Evolutionary conservation across 1,139 yeast genomes (phyloP), one percentile per base, ranked within the genome.

Genomic region (Nakaseomyces delphensis): DNA sequence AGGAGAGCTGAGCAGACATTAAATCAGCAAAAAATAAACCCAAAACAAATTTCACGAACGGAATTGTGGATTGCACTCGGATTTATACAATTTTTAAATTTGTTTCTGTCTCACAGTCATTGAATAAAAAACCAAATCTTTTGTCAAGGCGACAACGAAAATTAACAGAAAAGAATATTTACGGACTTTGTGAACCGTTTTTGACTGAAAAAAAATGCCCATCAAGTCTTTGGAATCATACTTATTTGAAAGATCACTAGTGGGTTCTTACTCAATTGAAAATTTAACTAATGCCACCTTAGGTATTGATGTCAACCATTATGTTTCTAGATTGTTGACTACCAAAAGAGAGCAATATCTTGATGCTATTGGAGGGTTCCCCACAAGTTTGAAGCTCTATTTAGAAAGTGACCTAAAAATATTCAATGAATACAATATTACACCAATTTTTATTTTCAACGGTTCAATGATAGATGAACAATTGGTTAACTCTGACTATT

Each of bases 221-320:
- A 79, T 84, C 55, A 79, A 74, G 56, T 73, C 87, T 7, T 71
- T 86, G 46, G 95, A 86, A 53, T 70, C 81, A 3, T 80, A 73
- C 59, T 69, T 82, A 37, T 77, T 78, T 53, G 95, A 85, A 54
- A 73, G 83, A 47, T 75, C 80, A 48, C 65, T 82, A 45, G 80
- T 79, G 39, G 72, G 74, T 45, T 69, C 79, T 18, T 67, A 77
- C 50, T 78, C 91, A 11, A 69, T 86, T 51, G 84, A 82, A 32
- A 66, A 77, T 8, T 68, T 87, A 49, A 76, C 71, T 48, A 79
- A 80, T 55, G 74, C 89, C 33, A 76, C 82, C 13, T 65, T 87
- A 42, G 96, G 96, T 42, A 83, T 87, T 39, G 96, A 87, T 59
- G 93, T 82, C 16, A 84, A 79, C 51, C 87, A 85, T 58, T 85